These are phyloP conservation scores for Trametes maxima DNA, from an alignment of 768 basidiomycete species.

Conservation along the genomic window DNA sequence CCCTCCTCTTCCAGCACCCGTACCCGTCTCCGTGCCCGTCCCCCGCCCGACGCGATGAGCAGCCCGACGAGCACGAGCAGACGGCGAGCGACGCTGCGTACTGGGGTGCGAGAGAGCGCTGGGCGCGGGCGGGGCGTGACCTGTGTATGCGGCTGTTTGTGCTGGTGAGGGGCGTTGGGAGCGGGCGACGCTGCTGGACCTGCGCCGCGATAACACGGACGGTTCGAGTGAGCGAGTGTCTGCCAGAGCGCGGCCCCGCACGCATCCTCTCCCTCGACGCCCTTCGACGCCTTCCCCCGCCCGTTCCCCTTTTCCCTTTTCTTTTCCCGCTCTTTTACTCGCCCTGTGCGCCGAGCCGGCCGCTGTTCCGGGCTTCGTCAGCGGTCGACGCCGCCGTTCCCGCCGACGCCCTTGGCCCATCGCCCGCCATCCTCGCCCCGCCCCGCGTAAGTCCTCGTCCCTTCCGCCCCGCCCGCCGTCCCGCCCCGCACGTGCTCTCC, in stretches of 20 bases:
- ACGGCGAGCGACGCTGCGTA: not conserved
- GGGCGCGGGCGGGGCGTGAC: slow-evolving; percentile 6
- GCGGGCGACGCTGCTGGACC: slow-evolving; percentile 6
- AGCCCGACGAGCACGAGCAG: not conserved
- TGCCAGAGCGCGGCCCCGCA: not conserved
- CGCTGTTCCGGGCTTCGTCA: slow-evolving; percentile 4
- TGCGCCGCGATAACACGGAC: slow-evolving; percentile 12
- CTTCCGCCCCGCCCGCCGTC: not conserved
- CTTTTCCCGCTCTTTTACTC: not conserved
- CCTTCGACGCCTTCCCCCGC: not conserved
- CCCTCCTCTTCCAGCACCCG: not conserved
- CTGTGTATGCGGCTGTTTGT: slow-evolving; percentile 17
- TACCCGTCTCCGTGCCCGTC: not conserved
- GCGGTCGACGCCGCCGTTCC: not conserved
- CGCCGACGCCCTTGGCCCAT: not conserved
- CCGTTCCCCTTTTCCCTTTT: not conserved
- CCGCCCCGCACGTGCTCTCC: not conserved
- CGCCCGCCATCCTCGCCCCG: slow-evolving; percentile 12
- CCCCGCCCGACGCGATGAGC: not conserved
- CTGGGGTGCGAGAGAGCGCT: not conserved
- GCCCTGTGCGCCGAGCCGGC: not conserved
- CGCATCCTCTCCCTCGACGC: not conserved
- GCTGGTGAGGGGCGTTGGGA: not conserved
- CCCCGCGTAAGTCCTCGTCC: slow-evolving; percentile 6
- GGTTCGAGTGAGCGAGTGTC: not conserved